Conservation (phyloP, 495 filamentous ascomycete species). For the Penicillium canescens region DNA sequence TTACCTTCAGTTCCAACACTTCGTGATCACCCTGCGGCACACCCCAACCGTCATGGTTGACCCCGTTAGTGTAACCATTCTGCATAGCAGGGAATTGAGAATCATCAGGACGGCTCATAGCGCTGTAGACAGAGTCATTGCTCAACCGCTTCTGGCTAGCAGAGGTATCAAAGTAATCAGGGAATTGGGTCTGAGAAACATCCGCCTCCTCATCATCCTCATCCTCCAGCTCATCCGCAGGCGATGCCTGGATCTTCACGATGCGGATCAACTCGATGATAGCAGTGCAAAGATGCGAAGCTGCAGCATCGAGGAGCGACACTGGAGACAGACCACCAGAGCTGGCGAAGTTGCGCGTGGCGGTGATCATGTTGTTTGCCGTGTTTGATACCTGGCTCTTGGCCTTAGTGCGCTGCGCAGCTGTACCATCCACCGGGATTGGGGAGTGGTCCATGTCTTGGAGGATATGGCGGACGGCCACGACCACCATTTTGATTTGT, state of each 20-base stretch:
- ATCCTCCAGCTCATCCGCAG: conserved; percentile 71
- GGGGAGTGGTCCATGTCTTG: conserved; percentile 70
- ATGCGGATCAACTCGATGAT: conserved; percentile 80
- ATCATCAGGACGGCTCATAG: conserved; percentile 47
- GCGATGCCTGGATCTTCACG: conserved; percentile 80
- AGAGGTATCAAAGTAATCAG: conserved; percentile 49
- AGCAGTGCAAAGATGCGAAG: conserved; percentile 83
- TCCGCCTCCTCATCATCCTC: conserved; percentile 62
- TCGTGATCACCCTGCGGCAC: conserved; percentile 51
- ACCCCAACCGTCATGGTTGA: conserved; percentile 35
- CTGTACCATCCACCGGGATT: conserved; percentile 33
- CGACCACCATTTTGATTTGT: conserved; percentile 77
- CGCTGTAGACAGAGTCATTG: conserved; percentile 55
- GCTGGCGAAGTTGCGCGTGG: conserved; percentile 82
- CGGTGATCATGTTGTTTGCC: conserved; percentile 93
- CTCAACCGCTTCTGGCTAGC: conserved; percentile 48
- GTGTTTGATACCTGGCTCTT: conserved; percentile 82
- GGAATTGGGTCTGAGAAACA: conserved; percentile 44
- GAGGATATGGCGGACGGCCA: conserved; percentile 76
- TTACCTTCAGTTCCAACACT: conserved; percentile 72
- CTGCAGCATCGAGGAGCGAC: conserved; percentile 91
- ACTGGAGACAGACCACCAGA: conserved; percentile 87
- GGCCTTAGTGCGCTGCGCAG: conserved; percentile 59
- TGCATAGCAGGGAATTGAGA: conserved; percentile 28
- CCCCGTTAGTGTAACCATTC: conserved; percentile 26